Evolutionary conservation across 2,329 filamentous ascomycete genomes (phyloP).

Genomic region (Colletotrichum orchidophilum): DNA sequence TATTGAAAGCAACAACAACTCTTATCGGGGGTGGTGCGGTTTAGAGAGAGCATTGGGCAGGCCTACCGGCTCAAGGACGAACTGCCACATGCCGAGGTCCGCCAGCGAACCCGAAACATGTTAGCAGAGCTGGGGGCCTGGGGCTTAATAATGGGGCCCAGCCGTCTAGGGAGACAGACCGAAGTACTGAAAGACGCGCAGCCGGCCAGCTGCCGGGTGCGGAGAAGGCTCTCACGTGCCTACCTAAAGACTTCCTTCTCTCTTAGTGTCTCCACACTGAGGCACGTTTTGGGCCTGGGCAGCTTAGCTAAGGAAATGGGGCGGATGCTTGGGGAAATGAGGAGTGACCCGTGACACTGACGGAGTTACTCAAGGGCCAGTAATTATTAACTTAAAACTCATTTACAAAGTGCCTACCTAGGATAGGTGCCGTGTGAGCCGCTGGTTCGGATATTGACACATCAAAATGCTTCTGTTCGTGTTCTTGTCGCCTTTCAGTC

Average conservation of each 20-base stretch:
- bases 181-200: neutral
- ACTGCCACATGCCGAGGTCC: constrained; percentile 36
- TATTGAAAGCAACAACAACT: neutral
- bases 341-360: neutral
- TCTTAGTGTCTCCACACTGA: too few species aligned
- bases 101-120: constrained; percentile 26
- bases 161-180: neutral
- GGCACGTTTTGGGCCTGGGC: too few species aligned
- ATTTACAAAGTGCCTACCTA: neutral
- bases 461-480: neutral
- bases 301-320: neutral
- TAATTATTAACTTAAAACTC: neutral
- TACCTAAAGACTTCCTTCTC: neutral
- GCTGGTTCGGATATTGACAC: neutral
- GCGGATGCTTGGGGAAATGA: neutral
- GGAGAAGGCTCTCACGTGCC: neutral
- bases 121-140: constrained; percentile 2
- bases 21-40: neutral
- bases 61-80: constrained; percentile 8
- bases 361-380: neutral
- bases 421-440: neutral
- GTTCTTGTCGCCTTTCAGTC: neutral
- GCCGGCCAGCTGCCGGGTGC: neutral
- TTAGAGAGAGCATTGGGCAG: neutral
- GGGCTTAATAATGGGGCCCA: neutral